Conservation (phyloP, 441 rosid species). For the Pelargonium fulgidum region DNA sequence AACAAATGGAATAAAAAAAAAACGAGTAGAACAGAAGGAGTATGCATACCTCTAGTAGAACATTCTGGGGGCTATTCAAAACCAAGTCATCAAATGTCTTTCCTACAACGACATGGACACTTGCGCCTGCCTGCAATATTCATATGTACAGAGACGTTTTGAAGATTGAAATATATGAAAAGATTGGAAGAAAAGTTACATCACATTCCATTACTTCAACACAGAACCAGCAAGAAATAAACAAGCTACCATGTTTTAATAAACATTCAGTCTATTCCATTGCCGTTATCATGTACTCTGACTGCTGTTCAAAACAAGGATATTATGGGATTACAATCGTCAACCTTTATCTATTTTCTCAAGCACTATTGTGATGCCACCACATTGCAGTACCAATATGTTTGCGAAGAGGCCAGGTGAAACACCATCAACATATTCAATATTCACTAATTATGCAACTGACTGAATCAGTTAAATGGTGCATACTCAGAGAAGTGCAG, state of each 20-base stretch:
- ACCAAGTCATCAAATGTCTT: constrained; percentile 72
- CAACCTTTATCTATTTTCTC: constrained; percentile 1
- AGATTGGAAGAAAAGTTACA: neutral
- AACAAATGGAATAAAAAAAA: neutral
- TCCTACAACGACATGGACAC: constrained; percentile 52
- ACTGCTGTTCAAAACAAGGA: neutral
- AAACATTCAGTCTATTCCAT: neutral
- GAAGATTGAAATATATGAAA: neutral
- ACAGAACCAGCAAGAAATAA: neutral
- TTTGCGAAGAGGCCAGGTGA: neutral
- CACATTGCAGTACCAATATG: constrained; percentile 1
- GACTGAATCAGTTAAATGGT: neutral
- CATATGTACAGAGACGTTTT: constrained; percentile 9
- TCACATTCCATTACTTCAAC: constrained; percentile 7
- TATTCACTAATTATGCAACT: neutral
- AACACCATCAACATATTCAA: neutral
- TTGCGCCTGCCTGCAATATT: constrained; percentile 52
- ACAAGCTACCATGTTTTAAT: neutral
- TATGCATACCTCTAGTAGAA: constrained; percentile 69
- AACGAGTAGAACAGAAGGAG: neutral
- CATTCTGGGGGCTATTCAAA: constrained; percentile 54
- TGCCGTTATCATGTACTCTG: neutral
- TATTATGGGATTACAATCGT: neutral
- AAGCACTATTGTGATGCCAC: neutral
- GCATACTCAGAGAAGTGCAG: neutral